Conservation (phyloP, 805 yeast species). For the Yamadazyma endophytica region DNA sequence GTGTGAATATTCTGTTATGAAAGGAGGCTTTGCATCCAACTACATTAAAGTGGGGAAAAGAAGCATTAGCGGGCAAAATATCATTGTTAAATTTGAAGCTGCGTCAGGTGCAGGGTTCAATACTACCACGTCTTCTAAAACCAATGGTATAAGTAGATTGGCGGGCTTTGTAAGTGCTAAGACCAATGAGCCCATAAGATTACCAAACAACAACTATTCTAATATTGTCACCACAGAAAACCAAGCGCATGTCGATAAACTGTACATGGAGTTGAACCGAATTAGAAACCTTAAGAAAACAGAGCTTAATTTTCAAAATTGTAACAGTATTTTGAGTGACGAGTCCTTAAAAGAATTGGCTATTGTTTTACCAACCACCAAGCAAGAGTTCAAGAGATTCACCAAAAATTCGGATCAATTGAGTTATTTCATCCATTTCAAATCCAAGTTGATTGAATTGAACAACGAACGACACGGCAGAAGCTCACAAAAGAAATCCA, state of each 20-base stretch:
- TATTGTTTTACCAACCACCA: slow-evolving; percentile 46
- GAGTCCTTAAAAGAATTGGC: slow-evolving; percentile 52
- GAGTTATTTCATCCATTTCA: slow-evolving; percentile 36
- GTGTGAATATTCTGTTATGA: slow-evolving; percentile 68
- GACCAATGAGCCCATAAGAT: slow-evolving; percentile 13
- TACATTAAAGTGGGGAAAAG: slow-evolving; percentile 63
- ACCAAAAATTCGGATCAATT: slow-evolving; percentile 29
- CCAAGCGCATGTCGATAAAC: slow-evolving; percentile 21
- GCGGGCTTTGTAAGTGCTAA: slow-evolving; percentile 12
- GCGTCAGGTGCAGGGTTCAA: no score
- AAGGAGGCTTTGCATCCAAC: slow-evolving; percentile 74
- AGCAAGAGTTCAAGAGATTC: slow-evolving; percentile 41
- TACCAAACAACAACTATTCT: slow-evolving; percentile 16
- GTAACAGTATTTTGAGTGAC: slow-evolving; percentile 23
- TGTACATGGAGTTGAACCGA: slow-evolving; percentile 34
- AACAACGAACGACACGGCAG: slow-evolving; percentile 29
- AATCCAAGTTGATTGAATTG: slow-evolving; percentile 27
- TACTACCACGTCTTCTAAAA: background rate
- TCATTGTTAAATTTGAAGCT: slow-evolving; percentile 47
- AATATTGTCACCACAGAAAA: slow-evolving; percentile 14
- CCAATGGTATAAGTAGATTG: background rate
- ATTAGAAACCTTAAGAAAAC: slow-evolving; percentile 41
- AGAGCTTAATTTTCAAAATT: slow-evolving; percentile 27
- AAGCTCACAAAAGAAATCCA: background rate
- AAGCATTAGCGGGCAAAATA: slow-evolving; percentile 42